A percentile compares a stretch with the other conserved stretches of the same genome.
These are phyloP conservation scores for Aspergillus sp. DNA, from an alignment of 2,329 filamentous ascomycete species.

Conservation along the genomic window DNA sequence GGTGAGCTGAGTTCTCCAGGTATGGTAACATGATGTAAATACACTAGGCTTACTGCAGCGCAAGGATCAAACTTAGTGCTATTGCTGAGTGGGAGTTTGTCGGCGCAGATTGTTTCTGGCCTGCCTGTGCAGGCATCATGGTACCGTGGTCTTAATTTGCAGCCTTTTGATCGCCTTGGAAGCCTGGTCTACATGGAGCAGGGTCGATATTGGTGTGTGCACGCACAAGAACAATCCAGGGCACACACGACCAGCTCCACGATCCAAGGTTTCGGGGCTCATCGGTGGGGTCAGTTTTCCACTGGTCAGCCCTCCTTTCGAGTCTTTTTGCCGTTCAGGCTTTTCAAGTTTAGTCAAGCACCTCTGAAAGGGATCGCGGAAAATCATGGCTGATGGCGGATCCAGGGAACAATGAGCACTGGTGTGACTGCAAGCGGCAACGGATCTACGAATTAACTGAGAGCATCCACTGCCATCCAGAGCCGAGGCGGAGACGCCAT, in stretches of 20 bases:
- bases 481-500: conserved; percentile 20
- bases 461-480: conserved; percentile 10
- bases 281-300: conserved; percentile 13
- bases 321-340: neutral
- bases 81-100: no score
- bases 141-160: neutral
- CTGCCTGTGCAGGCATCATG: neutral
- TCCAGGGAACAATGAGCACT: conserved; percentile 17
- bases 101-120: neutral
- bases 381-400: conserved; percentile 9
- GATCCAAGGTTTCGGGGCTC: conserved; percentile 16
- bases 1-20: conserved; percentile 8
- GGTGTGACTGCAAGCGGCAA: conserved; percentile 22
- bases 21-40: conserved; percentile 11
- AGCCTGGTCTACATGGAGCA: neutral
- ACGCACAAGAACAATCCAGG: neutral
- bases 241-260: conserved; percentile 10
- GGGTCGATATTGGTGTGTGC: neutral
- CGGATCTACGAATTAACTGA: conserved; percentile 23
- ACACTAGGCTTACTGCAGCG: neutral
- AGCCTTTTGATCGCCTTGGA: neutral
- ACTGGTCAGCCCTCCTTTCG: conserved; percentile 5
- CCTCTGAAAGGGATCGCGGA: neutral
- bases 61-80: neutral
- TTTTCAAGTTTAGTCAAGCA: neutral